Percentiles rank a stretch among this genome's conserved stretches.
Conservation (phyloP, 257 asterid species). For the Ilex asprella region DNA sequence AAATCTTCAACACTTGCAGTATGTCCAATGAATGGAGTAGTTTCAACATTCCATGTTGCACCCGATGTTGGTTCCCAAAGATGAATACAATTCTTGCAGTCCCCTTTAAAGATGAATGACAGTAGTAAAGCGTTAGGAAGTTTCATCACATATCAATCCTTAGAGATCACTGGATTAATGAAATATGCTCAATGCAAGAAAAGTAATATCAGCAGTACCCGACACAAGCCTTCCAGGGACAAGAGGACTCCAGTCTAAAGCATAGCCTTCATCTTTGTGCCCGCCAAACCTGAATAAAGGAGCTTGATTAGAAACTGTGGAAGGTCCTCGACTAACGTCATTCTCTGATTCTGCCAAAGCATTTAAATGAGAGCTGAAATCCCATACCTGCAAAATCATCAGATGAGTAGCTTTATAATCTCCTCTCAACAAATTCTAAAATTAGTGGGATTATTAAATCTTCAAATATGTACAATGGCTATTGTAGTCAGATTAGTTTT, state of each 20-base stretch:
- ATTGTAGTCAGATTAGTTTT: too few relatives aligned
- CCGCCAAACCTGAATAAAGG: constrained; percentile 70
- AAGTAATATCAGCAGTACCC: constrained; percentile 31
- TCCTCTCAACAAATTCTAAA: too few relatives aligned
- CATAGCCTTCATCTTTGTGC: constrained; percentile 96
- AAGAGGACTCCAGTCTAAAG: constrained; percentile 92
- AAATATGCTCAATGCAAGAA: background rate
- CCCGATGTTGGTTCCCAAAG: constrained; percentile 86
- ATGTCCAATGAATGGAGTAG: constrained; percentile 31
- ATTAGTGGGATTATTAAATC: too few relatives aligned
- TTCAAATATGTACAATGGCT: too few relatives aligned
- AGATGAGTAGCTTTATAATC: background rate
- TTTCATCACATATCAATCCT: too few relatives aligned
- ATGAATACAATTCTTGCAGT: constrained; percentile 77
- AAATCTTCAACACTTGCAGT: constrained; percentile 87
- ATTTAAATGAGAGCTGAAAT: constrained; percentile 70
- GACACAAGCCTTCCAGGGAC: constrained; percentile 87
- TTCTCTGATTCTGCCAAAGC: constrained; percentile 58
- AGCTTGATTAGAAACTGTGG: constrained; percentile 46
- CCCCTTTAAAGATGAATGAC: constrained; percentile 38
- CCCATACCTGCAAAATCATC: constrained; percentile 71
- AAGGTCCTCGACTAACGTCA: constrained; percentile 36
- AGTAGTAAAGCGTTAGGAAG: background rate
- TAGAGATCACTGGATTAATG: background rate
- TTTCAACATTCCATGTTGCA: constrained; percentile 70